A percentile compares a stretch with the other conserved stretches of the same genome.
phyloP scores from a whole-genome alignment of 176 grass and related monocot species.

The Eragrostis curvula region DNA sequence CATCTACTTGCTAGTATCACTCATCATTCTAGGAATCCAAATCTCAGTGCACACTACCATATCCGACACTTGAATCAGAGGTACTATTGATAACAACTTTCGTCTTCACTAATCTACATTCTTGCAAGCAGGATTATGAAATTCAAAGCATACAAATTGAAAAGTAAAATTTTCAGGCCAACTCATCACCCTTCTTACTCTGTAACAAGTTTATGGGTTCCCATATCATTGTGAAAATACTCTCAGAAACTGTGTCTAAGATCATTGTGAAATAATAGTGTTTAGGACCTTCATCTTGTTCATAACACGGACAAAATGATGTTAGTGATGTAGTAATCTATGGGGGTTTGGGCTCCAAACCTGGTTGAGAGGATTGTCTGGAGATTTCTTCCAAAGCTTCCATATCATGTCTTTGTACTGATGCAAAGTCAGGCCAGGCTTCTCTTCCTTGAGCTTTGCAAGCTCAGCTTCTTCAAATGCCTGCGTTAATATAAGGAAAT shows the following conservation, averaged over 20 bases:
- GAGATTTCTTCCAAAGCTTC: slow-evolving; percentile 87
- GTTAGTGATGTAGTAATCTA: no score
- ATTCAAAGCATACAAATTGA: background rate
- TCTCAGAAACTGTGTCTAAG: background rate
- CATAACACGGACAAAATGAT: background rate
- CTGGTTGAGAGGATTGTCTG: slow-evolving; percentile 82
- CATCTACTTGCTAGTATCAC: background rate
- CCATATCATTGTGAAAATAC: background rate
- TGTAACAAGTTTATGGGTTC: background rate
- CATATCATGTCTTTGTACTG: slow-evolving; percentile 81
- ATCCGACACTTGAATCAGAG: background rate
- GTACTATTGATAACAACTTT: background rate
- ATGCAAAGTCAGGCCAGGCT: slow-evolving; percentile 67
- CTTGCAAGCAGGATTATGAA: background rate
- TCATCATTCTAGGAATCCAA: background rate
- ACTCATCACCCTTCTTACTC: background rate
- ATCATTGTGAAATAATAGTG: background rate
- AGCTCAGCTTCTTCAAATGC: slow-evolving; percentile 76
- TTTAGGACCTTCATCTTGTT: background rate
- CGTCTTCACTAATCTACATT: background rate
- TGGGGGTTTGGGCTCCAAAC: slow-evolving; percentile 3
- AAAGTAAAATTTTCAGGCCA: background rate
- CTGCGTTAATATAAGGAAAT: background rate
- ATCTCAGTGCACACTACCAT: background rate
- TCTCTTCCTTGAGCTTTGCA: slow-evolving; percentile 74